A percentile compares a stretch with the other conserved stretches of the same genome.
Conservation (phyloP, 352 stramenopile genomes). For the Thalassiosira delicatula region DNA sequence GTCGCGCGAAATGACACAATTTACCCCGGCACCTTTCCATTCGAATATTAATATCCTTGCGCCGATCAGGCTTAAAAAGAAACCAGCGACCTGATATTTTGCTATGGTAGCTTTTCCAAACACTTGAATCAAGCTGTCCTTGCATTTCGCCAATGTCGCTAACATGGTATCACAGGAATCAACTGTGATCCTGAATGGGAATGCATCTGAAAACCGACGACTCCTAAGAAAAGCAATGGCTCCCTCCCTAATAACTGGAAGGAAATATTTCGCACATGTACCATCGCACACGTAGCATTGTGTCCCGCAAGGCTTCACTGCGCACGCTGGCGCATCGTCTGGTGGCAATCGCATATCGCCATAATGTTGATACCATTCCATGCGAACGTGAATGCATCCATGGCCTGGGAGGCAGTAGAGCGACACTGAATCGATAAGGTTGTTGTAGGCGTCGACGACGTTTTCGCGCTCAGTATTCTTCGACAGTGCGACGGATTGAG, state of each 20-base stretch:
- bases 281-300: not conserved
- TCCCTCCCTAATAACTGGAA: too few relatives aligned
- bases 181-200: too few relatives aligned
- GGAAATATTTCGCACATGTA: too few relatives aligned
- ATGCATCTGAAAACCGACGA: too few relatives aligned
- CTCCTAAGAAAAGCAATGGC: too few relatives aligned
- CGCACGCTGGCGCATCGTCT: too few relatives aligned
- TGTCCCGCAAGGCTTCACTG: not conserved
- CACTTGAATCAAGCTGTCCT: too few relatives aligned
- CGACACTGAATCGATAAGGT: not conserved
- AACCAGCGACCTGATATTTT: not conserved
- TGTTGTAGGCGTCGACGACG: not conserved
- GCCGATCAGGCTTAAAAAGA: not conserved
- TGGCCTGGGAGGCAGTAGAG: not conserved
- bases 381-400: not conserved
- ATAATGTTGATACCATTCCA: not conserved
- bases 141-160: too few relatives aligned
- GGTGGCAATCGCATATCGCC: not conserved
- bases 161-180: too few relatives aligned
- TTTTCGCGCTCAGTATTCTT: too few relatives aligned
- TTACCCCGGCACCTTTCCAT: not conserved
- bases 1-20: not conserved
- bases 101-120: not conserved
- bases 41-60: not conserved
- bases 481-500: too few relatives aligned